A percentile compares a stretch with the other conserved stretches of the same genome.
Evolutionary conservation across 2,329 filamentous ascomycete species (phyloP).

Genomic region (Cylindrodendrum hubeiense): DNA sequence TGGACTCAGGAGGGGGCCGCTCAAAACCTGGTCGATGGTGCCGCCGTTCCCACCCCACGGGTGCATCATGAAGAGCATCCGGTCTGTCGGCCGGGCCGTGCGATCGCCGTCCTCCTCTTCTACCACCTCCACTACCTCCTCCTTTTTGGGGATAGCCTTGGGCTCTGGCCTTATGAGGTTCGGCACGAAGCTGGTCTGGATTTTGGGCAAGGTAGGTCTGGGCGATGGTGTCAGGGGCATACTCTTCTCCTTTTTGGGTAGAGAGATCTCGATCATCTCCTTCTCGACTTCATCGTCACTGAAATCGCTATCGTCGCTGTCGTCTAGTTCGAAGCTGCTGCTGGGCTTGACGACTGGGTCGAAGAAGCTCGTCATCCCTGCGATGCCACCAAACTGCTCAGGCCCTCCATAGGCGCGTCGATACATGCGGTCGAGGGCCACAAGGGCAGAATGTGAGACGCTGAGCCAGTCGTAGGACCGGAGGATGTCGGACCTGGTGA

Average conservation of each 20-base stretch:
- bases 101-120: constrained; percentile 51
- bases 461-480: constrained; percentile 70
- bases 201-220: constrained; percentile 50
- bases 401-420: constrained; percentile 66
- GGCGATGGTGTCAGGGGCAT: constrained; percentile 43
- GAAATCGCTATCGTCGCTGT: constrained; percentile 37
- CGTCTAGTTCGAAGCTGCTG: constrained; percentile 36
- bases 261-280: constrained; percentile 38
- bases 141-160: neutral
- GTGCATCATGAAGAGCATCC: constrained; percentile 41
- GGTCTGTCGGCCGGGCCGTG: constrained; percentile 54
- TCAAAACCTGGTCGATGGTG: constrained; percentile 61
- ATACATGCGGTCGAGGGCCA: constrained; percentile 69
- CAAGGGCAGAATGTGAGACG: constrained; percentile 62
- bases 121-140: constrained; percentile 27
- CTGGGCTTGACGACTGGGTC: constrained; percentile 40
- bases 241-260: constrained; percentile 35
- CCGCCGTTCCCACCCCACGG: constrained; percentile 43
- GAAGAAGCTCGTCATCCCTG: constrained; percentile 46
- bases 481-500: constrained; percentile 64
- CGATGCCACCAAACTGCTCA: constrained; percentile 60
- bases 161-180: constrained; percentile 13
- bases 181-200: constrained; percentile 58
- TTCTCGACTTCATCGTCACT: constrained; percentile 38
- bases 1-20: constrained; percentile 40